Evolutionary conservation across 1,139 yeast genomes (phyloP), one percentile per base, ranked within the genome.

Genomic region (Lodderomyces oxycetoniae): DNA sequence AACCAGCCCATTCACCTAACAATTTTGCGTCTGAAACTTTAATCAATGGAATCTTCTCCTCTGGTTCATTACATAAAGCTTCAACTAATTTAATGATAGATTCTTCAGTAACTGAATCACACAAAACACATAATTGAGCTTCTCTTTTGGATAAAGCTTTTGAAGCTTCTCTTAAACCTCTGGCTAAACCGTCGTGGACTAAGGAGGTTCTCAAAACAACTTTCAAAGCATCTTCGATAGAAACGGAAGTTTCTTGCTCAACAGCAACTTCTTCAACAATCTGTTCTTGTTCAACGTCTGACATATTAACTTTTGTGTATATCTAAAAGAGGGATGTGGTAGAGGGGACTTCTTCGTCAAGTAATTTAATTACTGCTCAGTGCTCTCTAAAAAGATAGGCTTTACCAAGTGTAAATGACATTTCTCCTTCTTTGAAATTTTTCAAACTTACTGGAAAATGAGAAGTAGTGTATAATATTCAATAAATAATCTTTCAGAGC

Each of bases 1-100:
- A 81, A 82, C 99, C 99, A 63, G 97, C 98, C 99, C 98, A 91
- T 79, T 91, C 97, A 80, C 99, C 99, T 67, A 91, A 84, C 78
- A 87, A 87, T 84, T 91, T 91, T 67, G 97, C 96, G 68, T 93
- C 98, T 57, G 97, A 87, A 57, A 91, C 97, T 85, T 91, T 91
- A 82, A 93, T 85, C 71, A 91, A 80, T 61, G 98, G 97, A 58
- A 91, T 87, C 77, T 87, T 87, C 73, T 82, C 80, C 67, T 87
- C 95, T 65, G 94, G 87, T 74, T 87, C 96, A 78, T 88, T 87
- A 77, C 97, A 89, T 65, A 91, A 83, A 75, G 97, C 97, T 84
- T 93, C 98, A 61, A 93, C 91, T 69, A 91, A 86, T 77, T 89
- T 88, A 68, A 86, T 77, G 78, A 93, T 91, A 55, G 94, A 83